Percentiles rank a stretch among this genome's conserved stretches.
Evolutionary conservation across 164 flowering plant genomes (phyloP).

Genomic region (Buxus sempervirens): DNA sequence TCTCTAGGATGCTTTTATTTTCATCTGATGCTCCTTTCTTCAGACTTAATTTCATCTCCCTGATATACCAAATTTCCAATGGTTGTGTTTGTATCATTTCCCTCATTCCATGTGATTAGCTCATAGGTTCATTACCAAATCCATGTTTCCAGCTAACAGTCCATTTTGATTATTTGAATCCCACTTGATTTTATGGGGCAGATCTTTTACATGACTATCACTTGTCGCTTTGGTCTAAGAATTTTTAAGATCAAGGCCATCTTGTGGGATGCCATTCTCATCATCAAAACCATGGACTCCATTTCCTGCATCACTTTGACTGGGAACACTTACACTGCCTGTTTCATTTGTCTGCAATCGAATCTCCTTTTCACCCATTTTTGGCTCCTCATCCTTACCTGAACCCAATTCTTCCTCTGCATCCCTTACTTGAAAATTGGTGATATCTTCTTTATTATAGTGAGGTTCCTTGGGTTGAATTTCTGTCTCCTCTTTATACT

Average conservation of each 20-base stretch:
- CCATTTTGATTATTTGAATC: background rate
- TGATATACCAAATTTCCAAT: background rate
- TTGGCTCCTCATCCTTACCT: background rate
- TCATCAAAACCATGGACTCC: slow-evolving; percentile 4
- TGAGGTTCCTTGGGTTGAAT: slow-evolving; percentile 1
- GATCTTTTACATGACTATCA: background rate
- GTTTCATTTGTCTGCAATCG: background rate
- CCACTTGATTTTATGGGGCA: background rate
- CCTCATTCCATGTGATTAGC: background rate
- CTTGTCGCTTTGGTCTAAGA: background rate
- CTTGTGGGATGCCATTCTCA: slow-evolving; percentile 17
- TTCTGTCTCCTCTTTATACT: background rate
- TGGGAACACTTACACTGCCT: background rate
- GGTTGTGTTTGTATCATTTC: background rate
- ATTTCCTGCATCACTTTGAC: background rate
- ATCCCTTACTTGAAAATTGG: background rate
- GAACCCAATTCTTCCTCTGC: slow-evolving; percentile 3
- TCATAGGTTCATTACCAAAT: background rate
- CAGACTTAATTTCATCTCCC: background rate
- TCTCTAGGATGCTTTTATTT: background rate
- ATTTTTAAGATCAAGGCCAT: slow-evolving; percentile 6
- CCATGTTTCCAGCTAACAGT: background rate
- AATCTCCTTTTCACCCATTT: background rate
- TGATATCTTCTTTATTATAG: background rate
- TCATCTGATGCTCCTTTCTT: background rate